Conservation (phyloP, 2,329 filamentous ascomycete genomes). For the Aspergillus ustus region DNA sequence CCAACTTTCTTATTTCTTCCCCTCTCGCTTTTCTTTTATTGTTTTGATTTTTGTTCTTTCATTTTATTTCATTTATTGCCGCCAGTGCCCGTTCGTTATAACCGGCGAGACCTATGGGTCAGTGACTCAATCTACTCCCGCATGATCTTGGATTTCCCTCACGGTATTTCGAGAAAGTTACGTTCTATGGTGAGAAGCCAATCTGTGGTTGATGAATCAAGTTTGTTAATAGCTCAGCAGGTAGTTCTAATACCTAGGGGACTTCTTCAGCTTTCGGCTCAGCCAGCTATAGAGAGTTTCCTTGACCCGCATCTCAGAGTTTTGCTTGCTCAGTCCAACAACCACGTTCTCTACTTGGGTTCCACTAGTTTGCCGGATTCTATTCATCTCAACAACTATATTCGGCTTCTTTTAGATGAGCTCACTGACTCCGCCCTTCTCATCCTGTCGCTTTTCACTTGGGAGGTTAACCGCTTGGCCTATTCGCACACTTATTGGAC, state of each 20-base stretch:
- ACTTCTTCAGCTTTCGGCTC: neutral
- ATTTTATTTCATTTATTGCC: no score
- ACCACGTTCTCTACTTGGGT: no score
- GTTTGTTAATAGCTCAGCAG: neutral
- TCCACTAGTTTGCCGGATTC: neutral
- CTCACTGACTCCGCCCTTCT: neutral
- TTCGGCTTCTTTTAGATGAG: neutral
- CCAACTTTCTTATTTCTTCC: no score
- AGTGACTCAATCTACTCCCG: no score
- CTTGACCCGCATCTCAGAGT: neutral
- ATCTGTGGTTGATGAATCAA: neutral
- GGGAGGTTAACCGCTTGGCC: neutral
- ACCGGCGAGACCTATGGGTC: no score
- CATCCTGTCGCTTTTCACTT: constrained; percentile 1
- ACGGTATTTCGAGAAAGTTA: no score
- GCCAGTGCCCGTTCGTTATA: no score
- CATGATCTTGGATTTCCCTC: no score
- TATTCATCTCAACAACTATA: neutral
- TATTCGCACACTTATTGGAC: neutral
- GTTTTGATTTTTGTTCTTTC: no score
- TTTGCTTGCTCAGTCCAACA: neutral
- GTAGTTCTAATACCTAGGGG: neutral
- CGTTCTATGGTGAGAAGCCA: neutral
- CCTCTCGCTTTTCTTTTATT: no score
- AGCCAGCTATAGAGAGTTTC: neutral